Percentiles rank a stretch among this genome's conserved stretches.
Evolutionary conservation across 2,329 filamentous ascomycete genomes (phyloP).

Genomic region (Trichoderma koningii): DNA sequence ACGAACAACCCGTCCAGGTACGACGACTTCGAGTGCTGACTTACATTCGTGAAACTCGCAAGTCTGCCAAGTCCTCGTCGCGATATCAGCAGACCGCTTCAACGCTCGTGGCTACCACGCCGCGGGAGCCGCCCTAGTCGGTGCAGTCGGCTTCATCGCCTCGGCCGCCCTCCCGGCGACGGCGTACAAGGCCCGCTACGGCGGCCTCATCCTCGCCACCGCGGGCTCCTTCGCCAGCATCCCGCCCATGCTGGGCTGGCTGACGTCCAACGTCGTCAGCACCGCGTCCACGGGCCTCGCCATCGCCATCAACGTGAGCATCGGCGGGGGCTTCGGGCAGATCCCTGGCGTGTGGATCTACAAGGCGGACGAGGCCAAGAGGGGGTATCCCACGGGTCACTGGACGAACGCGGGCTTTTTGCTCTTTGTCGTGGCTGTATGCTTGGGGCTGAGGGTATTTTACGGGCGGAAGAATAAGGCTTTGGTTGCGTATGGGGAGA

Average conservation of each 20-base stretch:
- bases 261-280: slow-evolving; percentile 66
- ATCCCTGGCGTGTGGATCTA: slow-evolving; percentile 77
- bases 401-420: slow-evolving; percentile 65
- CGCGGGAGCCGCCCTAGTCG: slow-evolving; percentile 47
- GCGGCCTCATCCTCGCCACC: slow-evolving; percentile 67
- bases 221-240: slow-evolving; percentile 69
- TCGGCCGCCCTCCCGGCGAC: slow-evolving; percentile 64
- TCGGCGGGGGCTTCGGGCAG: slow-evolving; percentile 67
- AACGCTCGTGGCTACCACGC: slow-evolving; percentile 55
- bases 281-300: slow-evolving; percentile 68
- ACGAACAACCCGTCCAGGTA: neutral
- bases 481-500: slow-evolving; percentile 38
- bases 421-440: slow-evolving; percentile 59
- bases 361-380: slow-evolving; percentile 59
- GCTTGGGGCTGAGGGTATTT: slow-evolving; percentile 56
- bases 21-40: neutral
- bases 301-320: slow-evolving; percentile 69
- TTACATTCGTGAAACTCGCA: slow-evolving; percentile 23
- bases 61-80: slow-evolving; percentile 47
- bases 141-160: slow-evolving; percentile 56
- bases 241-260: slow-evolving; percentile 70
- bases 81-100: slow-evolving; percentile 65
- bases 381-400: slow-evolving; percentile 70
- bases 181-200: slow-evolving; percentile 64
- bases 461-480: slow-evolving; percentile 53